Evolutionary conservation across 306 rosid species (phyloP).

Genomic region (Castanopsis chinensis): DNA sequence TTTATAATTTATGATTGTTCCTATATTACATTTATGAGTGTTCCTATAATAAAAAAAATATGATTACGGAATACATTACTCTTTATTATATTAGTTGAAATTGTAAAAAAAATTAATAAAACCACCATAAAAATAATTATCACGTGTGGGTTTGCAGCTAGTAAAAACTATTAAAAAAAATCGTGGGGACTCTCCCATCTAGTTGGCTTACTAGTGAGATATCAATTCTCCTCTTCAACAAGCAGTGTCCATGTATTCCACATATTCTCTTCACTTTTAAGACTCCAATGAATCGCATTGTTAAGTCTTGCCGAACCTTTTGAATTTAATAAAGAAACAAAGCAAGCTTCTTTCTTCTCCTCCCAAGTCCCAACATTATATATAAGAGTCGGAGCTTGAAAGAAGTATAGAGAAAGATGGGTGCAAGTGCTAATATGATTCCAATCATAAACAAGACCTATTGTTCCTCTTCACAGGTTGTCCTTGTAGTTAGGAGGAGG

Average conservation of each 20-base stretch:
- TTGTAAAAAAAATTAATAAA: no score
- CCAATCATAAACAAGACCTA: constrained; percentile 72
- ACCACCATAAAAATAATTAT: no score
- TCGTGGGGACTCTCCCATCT: not conserved
- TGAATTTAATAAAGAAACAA: not conserved
- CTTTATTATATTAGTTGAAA: no score
- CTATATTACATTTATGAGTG: no score
- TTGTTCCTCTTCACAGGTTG: constrained; percentile 57
- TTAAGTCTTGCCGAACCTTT: constrained; percentile 66
- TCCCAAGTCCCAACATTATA: not conserved
- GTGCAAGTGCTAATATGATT: constrained; percentile 7
- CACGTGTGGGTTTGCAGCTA: no score
- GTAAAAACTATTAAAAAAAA: not conserved
- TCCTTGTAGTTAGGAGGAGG: constrained; percentile 64
- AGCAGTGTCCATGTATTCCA: constrained; percentile 26
- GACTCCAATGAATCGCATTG: constrained; percentile 20
- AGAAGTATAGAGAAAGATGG: not conserved
- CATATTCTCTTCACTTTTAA: constrained; percentile 9
- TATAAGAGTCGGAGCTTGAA: not conserved
- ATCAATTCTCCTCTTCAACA: constrained; percentile 28
- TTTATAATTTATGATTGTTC: no score
- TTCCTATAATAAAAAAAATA: no score
- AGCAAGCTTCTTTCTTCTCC: not conserved
- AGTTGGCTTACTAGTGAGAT: not conserved
- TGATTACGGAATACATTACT: no score